Base-by-base conservation (phyloP, 208 protist genomes). In the Leptomonas pyrrhocoris region DNA sequence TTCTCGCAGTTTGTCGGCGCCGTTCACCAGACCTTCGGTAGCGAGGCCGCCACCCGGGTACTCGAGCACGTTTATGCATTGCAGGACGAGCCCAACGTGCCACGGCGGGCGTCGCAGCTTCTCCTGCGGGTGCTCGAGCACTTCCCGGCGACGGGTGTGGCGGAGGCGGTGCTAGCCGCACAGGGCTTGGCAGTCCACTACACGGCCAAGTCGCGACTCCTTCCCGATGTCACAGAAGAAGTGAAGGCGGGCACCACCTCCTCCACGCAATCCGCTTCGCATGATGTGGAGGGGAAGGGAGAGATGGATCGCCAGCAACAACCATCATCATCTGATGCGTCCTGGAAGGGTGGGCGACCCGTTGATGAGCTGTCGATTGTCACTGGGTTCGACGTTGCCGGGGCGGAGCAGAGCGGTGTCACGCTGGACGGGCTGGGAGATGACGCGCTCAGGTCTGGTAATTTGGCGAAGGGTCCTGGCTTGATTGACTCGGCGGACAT, bases 1-100 rank as follows among this genome's bases (percentile, higher is more conserved):
- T 85, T 96, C 51, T 94, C 88, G 0, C 91, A 96, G 50, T 94
- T 96, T 67, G 66, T 96, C 27, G 91, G 88, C 19, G 85, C 86
- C 1, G 45, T 93, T 13, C 83, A 94, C n/a, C 68, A 80, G 31
- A 57, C 45, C 3, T 83, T 85, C 25, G 90, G 87, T 43, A 21
- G 19, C 0, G 59, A 61, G 0, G 77, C 68, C 0, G 70, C 68
- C 19, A 43, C 48, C 21, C 36, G 21, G 13, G 59, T 86, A 7
- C 68, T 95, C 51, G 73, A 85, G 30, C 50, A 76, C 25, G 46
- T 86, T 8, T 93, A 88, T 64, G 68, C 60, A 9, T 62, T 80
- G n/a, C 53, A 56, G 6, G 70, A 74, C 21, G 67, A 74, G 42
- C 38, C 59, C 2, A 71, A 64, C 54, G 51, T 93, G 27, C 80